A percentile compares a stretch with the other conserved stretches of the same genome.
Conservation (phyloP, 768 basidiomycete species). For the Podaxis rugospora region DNA sequence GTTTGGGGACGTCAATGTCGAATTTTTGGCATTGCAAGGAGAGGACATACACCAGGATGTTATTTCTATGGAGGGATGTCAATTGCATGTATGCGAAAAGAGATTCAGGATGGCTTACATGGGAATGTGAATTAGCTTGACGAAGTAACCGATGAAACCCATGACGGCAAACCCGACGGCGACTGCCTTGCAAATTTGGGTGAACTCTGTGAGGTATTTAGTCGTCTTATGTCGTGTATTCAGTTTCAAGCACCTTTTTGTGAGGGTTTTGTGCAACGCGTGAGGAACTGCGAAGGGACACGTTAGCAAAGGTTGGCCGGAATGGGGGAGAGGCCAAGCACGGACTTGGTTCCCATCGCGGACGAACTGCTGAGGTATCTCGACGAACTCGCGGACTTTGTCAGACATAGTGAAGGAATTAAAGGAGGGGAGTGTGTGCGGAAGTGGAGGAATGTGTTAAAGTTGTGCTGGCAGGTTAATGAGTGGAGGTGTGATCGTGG, state of each 20-base stretch:
- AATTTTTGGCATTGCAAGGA: not conserved
- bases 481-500: slow-evolving; percentile 28
- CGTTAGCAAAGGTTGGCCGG: slow-evolving; percentile 8
- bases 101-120: slow-evolving; percentile 59
- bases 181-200: slow-evolving; percentile 93
- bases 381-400: slow-evolving; percentile 84
- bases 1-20: slow-evolving; percentile 23
- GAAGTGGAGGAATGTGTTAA: slow-evolving; percentile 12
- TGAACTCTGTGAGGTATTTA: slow-evolving; percentile 63
- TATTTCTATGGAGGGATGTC: slow-evolving; percentile 60
- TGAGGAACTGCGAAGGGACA: slow-evolving; percentile 69
- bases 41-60: slow-evolving; percentile 92
- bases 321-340: slow-evolving; percentile 4
- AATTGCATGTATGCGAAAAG: not conserved
- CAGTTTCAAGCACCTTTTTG: slow-evolving; percentile 63
- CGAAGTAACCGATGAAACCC: slow-evolving; percentile 99
- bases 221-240: not conserved
- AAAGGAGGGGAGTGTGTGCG: slow-evolving; percentile 15
- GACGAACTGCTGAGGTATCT: slow-evolving; percentile 88
- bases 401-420: slow-evolving; percentile 69
- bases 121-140: slow-evolving; percentile 97
- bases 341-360: slow-evolving; percentile 90
- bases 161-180: slow-evolving; percentile 97
- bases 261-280: slow-evolving; percentile 96
- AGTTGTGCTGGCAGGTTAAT: slow-evolving; percentile 4